Evolutionary conservation across 164 flowering plant species (phyloP), one percentile per base, ranked within the genome.

Genomic region (Annona squamosa): DNA sequence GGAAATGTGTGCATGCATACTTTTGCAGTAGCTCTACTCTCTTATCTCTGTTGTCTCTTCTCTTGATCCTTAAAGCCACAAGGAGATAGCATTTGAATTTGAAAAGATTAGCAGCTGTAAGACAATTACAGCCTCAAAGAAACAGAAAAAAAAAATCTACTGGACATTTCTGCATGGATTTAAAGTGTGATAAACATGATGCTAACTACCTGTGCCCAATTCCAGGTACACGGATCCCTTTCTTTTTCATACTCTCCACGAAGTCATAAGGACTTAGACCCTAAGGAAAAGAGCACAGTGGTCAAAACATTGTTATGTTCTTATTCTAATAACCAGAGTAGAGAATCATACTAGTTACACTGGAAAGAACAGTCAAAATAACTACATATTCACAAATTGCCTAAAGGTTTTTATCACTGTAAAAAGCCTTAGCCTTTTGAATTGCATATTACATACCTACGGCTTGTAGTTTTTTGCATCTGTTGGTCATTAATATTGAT

Each of bases 161-260:
- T 26, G 10, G 13, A 7, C 9, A 5, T 52, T 52, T 52, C 59
- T 52, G 13, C 59, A 16, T 52, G 37, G 37, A 26, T 26, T 26
- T 26, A 26, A 10, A 52, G 59, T 52, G 59, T 52, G 9, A 52
- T 6, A 52, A 26, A 52, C 59, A 52, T 1, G 1, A 52, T 52
- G 9, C 13, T 52, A 52, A 52, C 7, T 52, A 93, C 98, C 98
- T 96, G 90, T 96, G 98, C 61, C 99, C 98, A 77, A 96, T 96
- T 72, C 99, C 98, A 9, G 99, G 99, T 44, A 96, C 99, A 77
- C 98, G 98, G 67, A 95, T 90, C 65, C 99, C 99, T 76, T 89
- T 91, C 91, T 91, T 95, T 80, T 95, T 95, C 99, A 95, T 95
- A 68, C 87, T 74, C 75, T 95, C 99, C 9, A 93, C 99, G 77